Evolutionary conservation across 495 filamentous ascomycete species (phyloP).

Genomic region (Penicillium daleae): DNA sequence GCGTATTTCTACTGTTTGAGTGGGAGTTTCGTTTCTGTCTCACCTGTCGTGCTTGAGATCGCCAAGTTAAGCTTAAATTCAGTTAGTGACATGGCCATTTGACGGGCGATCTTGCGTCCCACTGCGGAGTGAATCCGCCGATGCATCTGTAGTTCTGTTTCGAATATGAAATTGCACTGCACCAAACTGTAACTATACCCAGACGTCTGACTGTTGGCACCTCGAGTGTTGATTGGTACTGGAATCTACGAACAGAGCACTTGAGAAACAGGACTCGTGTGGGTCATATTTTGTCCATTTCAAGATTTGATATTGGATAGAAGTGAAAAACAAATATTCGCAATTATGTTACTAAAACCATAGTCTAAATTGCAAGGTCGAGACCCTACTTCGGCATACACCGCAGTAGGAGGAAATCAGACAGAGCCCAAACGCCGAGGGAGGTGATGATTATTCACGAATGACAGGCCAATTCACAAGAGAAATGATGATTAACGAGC

Average conservation of each 20-base stretch:
- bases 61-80: neutral
- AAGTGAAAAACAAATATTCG: neutral
- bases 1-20: neutral
- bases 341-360: slow-evolving; percentile 26
- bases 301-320: neutral
- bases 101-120: neutral
- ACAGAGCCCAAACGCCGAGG: slow-evolving; percentile 28
- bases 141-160: slow-evolving; percentile 5
- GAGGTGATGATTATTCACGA: slow-evolving; percentile 24
- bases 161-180: neutral
- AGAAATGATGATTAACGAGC: slow-evolving; percentile 23
- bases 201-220: neutral
- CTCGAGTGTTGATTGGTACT: neutral
- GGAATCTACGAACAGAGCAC: neutral
- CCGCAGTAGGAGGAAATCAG: slow-evolving; percentile 1
- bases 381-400: slow-evolving; percentile 9
- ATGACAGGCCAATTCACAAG: slow-evolving; percentile 11
- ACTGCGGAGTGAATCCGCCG: neutral
- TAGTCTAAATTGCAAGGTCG: slow-evolving; percentile 25
- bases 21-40: neutral
- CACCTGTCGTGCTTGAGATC: neutral
- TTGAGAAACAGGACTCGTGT: neutral
- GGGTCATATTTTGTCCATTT: neutral
- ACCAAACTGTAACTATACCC: neutral
- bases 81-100: neutral